phyloP scores from a whole-genome alignment of 345 rosid genomes.

The Populus tremula region DNA sequence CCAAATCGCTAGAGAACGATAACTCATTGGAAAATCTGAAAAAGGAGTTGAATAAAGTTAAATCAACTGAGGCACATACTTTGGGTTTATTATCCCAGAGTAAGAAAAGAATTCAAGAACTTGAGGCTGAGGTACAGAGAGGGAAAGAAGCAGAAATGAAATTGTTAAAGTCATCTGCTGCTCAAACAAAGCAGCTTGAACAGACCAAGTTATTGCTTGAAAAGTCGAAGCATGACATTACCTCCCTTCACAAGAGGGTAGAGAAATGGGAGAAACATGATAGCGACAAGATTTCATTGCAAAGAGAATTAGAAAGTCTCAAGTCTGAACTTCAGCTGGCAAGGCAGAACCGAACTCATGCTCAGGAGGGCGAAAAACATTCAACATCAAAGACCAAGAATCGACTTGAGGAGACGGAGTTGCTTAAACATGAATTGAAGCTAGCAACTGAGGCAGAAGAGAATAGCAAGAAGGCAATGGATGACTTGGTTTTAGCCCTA shows the following conservation, averaged over 20 bases:
- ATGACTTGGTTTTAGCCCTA: conserved; percentile 71
- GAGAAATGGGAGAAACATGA: conserved; percentile 19
- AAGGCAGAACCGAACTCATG: conserved; percentile 22
- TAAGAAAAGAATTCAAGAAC: conserved; percentile 33
- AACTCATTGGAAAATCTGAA: conserved; percentile 28
- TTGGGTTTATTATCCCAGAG: conserved; percentile 27
- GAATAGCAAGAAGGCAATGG: conserved; percentile 82
- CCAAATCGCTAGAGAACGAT: conserved; percentile 34
- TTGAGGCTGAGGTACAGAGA: conserved; percentile 46
- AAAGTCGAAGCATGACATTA: conserved; percentile 46
- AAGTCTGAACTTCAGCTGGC: conserved; percentile 40
- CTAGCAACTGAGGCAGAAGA: conserved; percentile 57
- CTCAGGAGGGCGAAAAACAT: conserved; percentile 37
- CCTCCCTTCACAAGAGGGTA: conserved; percentile 32
- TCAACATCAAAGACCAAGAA: conserved; percentile 27
- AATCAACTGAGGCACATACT: conserved; percentile 25
- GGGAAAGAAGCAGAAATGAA: conserved; percentile 40
- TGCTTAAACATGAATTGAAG: conserved; percentile 47
- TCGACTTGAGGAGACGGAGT: conserved; percentile 34
- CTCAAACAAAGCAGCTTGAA: conserved; percentile 43
- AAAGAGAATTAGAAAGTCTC: conserved; percentile 27
- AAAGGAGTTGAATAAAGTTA: conserved; percentile 20
- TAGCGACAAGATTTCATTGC: conserved; percentile 16
- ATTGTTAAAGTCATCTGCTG: conserved; percentile 35
- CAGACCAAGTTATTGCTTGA: conserved; percentile 44